phyloP scores from a whole-genome alignment of 768 basidiomycete genomes.

The Serendipita sp. region DNA sequence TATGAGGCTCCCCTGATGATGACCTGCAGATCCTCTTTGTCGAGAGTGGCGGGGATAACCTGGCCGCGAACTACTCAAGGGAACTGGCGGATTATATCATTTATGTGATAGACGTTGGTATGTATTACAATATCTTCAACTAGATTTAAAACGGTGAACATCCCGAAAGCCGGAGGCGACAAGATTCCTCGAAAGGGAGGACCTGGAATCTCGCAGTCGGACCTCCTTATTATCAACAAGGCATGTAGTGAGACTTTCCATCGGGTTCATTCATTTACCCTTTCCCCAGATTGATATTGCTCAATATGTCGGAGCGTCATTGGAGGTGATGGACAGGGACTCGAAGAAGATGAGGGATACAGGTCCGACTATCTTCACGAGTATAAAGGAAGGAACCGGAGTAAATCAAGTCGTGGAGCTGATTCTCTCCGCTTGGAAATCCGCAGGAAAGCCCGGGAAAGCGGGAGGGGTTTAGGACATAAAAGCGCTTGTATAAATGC shows the following conservation, averaged over 20 bases:
- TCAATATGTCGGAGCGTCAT: slow-evolving; percentile 77
- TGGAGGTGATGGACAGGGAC: slow-evolving; percentile 89
- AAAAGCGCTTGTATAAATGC: background rate
- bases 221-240: slow-evolving; percentile 91
- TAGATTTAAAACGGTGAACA: slow-evolving; percentile 6
- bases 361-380: slow-evolving; percentile 85
- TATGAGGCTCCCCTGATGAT: background rate
- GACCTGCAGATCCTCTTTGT: slow-evolving; percentile 53
- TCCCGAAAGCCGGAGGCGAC: slow-evolving; percentile 50
- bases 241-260: slow-evolving; percentile 23
- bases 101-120: slow-evolving; percentile 75
- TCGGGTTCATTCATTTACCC: background rate
- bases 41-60: slow-evolving; percentile 92
- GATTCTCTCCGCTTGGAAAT: slow-evolving; percentile 77
- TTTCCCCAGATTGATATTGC: slow-evolving; percentile 72
- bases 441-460: slow-evolving; percentile 58
- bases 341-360: slow-evolving; percentile 86
- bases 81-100: slow-evolving; percentile 97
- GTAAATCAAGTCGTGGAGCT: slow-evolving; percentile 70
- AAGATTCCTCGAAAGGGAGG: slow-evolving; percentile 98
- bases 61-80: slow-evolving; percentile 92
- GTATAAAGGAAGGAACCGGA: slow-evolving; percentile 61
- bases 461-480: slow-evolving; percentile 18
- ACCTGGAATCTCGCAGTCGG: slow-evolving; percentile 92
- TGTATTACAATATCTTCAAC: slow-evolving; percentile 14